These are phyloP conservation scores for Rhytidhysteron rufulum DNA, from an alignment of 2,329 filamentous ascomycete genomes.

Conservation along the genomic window DNA sequence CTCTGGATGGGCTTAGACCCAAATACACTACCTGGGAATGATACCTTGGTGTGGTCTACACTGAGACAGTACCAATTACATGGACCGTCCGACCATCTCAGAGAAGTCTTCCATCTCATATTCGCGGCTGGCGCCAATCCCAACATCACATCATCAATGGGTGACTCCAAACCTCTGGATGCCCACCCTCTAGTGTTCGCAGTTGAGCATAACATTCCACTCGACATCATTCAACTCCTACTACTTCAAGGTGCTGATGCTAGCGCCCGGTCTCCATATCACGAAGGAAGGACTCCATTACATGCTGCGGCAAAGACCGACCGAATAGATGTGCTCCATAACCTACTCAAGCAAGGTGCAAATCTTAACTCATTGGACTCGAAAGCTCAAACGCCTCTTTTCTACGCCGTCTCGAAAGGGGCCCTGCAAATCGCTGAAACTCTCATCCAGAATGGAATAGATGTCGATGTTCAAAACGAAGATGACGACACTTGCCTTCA, in stretches of 20 bases:
- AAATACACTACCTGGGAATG: neutral
- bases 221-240: slow-evolving; percentile 18
- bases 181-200: slow-evolving; percentile 21
- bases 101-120: neutral
- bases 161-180: slow-evolving; percentile 5
- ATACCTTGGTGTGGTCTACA: neutral
- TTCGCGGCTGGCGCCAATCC: slow-evolving; percentile 3
- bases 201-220: slow-evolving; percentile 20
- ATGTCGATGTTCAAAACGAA: slow-evolving; percentile 11
- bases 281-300: slow-evolving; percentile 20
- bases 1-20: neutral
- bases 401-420: slow-evolving; percentile 17
- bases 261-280: slow-evolving; percentile 17
- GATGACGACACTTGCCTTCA: slow-evolving; percentile 21
- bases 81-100: neutral
- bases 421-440: slow-evolving; percentile 17
- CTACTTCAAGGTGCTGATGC: slow-evolving; percentile 18
- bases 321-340: slow-evolving; percentile 20
- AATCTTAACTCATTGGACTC: slow-evolving; percentile 16
- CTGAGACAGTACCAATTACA: neutral
- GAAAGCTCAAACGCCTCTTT: slow-evolving; percentile 17
- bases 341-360: slow-evolving; percentile 15
- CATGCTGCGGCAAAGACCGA: slow-evolving; percentile 23
- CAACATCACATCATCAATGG: slow-evolving; percentile 4
- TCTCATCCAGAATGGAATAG: slow-evolving; percentile 17